A percentile compares a stretch with the other conserved stretches of the same genome.
These are phyloP conservation scores for Cenococcum geophilum DNA, from an alignment of 495 filamentous ascomycete genomes.

Conservation along the genomic window DNA sequence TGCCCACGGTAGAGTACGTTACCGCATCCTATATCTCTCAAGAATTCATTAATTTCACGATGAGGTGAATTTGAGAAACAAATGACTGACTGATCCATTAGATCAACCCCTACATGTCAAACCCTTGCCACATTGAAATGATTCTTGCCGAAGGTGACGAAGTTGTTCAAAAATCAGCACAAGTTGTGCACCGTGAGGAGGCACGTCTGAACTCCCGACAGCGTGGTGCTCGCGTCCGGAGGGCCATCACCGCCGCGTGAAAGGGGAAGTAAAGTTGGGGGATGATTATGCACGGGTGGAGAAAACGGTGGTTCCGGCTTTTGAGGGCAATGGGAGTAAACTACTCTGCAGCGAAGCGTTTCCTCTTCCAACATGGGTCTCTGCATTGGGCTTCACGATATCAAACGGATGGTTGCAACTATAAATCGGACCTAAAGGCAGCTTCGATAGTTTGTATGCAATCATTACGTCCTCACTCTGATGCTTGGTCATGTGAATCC, in stretches of 20 bases:
- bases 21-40: background rate
- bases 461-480: background rate
- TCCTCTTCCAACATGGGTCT: background rate
- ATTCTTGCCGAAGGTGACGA: constrained; percentile 97
- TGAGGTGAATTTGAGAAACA: background rate
- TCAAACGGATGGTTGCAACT: background rate
- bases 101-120: constrained; percentile 99
- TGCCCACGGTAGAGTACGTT: constrained; percentile 97
- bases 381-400: constrained; percentile 2
- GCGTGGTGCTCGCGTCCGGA: constrained; percentile 71
- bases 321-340: constrained; percentile 7
- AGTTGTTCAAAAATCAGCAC: constrained; percentile 75
- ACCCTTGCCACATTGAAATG: constrained; percentile 99
- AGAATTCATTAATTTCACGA: background rate
- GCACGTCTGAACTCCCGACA: constrained; percentile 75
- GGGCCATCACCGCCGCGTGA: constrained; percentile 77
- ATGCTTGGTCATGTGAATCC: too few species aligned
- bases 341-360: constrained; percentile 6
- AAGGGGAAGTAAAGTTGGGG: constrained; percentile 8
- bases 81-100: constrained; percentile 36
- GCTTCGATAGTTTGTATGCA: constrained; percentile 1
- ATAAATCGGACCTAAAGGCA: background rate
- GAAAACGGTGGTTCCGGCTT: constrained; percentile 5
- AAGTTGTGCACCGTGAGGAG: constrained; percentile 53
- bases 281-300: background rate